A percentile compares a stretch with the other conserved stretches of the same genome.
Conservation (phyloP, 2,329 filamentous ascomycete genomes). For the Aspergillus aculeatinus region DNA sequence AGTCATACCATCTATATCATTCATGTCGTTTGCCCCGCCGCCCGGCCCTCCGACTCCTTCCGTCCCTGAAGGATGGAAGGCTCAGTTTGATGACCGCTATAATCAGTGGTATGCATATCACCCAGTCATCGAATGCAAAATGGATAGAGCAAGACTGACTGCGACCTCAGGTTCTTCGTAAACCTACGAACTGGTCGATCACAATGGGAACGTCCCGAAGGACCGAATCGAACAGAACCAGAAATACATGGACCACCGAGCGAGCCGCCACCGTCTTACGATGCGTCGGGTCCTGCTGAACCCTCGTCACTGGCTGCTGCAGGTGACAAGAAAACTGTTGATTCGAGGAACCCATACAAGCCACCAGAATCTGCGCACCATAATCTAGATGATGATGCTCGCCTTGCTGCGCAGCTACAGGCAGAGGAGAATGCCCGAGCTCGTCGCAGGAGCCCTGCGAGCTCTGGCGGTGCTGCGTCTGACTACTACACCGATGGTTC, state of each 20-base stretch:
- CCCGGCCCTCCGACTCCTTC: constrained; percentile 57
- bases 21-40: constrained; percentile 44
- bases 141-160: constrained; percentile 2
- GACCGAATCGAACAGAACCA: constrained; percentile 54
- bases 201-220: constrained; percentile 82
- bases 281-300: constrained; percentile 53
- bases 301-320: constrained; percentile 36
- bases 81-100: constrained; percentile 83
- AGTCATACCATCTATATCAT: neutral
- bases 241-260: constrained; percentile 42
- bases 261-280: constrained; percentile 55
- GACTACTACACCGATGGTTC: constrained; percentile 46
- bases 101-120: constrained; percentile 66
- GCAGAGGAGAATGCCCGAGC: constrained; percentile 75
- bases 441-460: constrained; percentile 18
- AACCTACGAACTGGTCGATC: constrained; percentile 85
- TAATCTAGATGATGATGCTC: constrained; percentile 65
- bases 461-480: constrained; percentile 40
- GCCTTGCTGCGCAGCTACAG: constrained; percentile 73
- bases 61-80: constrained; percentile 78
- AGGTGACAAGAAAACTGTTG: constrained; percentile 48
- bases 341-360: constrained; percentile 73
- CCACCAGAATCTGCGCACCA: constrained; percentile 20
- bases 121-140: neutral
- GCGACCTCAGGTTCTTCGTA: constrained; percentile 73